Conservation (phyloP, 805 yeast genomes). For the Candida pini region DNA sequence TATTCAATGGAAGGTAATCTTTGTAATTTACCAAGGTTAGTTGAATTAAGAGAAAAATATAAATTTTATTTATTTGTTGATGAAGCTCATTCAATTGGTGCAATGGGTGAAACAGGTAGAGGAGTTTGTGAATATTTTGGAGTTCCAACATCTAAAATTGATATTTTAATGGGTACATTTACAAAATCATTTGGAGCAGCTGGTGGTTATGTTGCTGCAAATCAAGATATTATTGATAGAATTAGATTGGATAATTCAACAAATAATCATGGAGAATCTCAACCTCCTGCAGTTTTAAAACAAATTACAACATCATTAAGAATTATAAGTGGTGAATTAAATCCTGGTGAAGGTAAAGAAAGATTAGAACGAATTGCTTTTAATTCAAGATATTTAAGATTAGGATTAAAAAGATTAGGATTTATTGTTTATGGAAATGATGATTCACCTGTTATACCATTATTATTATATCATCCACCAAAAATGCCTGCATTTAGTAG, state of each 20-base stretch:
- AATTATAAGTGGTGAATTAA: slow-evolving; percentile 73
- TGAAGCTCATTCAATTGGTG: slow-evolving; percentile 98
- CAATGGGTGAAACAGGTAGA: slow-evolving; percentile 90
- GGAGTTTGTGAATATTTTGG: slow-evolving; percentile 95
- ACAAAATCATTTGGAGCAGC: slow-evolving; percentile 98
- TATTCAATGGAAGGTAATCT: slow-evolving; percentile 92
- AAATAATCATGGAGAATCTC: slow-evolving; percentile 73
- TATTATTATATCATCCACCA: slow-evolving; percentile 81
- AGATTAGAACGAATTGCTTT: slow-evolving; percentile 91
- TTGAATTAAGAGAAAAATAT: slow-evolving; percentile 74
- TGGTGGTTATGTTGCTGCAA: slow-evolving; percentile 94
- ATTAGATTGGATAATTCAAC: slow-evolving; percentile 70
- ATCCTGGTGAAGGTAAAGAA: slow-evolving; percentile 91
- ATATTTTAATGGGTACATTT: slow-evolving; percentile 93
- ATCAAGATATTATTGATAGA: slow-evolving; percentile 61
- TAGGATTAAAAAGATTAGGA: slow-evolving; percentile 88
- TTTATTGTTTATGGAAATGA: slow-evolving; percentile 93
- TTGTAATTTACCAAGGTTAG: slow-evolving; percentile 70
- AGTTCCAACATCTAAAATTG: slow-evolving; percentile 69
- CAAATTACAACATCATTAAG: slow-evolving; percentile 79
- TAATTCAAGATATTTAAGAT: slow-evolving; percentile 87
- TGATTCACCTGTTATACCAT: slow-evolving; percentile 93
- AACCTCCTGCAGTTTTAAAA: slow-evolving; percentile 85
- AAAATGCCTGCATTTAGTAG: slow-evolving; percentile 93
- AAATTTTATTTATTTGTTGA: slow-evolving; percentile 88